Conservation (phyloP, 768 basidiomycete genomes). For the Leccinum broughii region DNA sequence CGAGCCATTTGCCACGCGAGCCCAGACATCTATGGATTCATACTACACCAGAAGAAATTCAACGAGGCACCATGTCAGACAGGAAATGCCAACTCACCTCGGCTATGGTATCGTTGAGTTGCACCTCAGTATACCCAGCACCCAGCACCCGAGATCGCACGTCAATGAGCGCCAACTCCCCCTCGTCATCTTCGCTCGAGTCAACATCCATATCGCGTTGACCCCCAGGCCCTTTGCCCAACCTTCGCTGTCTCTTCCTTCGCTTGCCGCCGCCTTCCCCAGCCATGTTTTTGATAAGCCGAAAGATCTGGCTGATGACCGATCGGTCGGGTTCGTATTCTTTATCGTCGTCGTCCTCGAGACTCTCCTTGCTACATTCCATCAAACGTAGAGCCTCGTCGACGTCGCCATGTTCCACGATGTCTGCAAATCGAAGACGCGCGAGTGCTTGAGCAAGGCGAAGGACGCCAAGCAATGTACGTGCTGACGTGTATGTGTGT, state of each 20-base stretch:
- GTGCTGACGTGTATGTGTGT: conserved; percentile 93
- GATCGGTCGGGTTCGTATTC: conserved; percentile 76
- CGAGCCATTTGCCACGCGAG: conserved; percentile 79
- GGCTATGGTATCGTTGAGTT: conserved; percentile 81
- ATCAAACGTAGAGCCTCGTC: conserved; percentile 96
- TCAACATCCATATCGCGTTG: conserved; percentile 72
- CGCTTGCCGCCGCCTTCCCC: conserved; percentile 40
- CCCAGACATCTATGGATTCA: conserved; percentile 79
- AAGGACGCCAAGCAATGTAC: conserved; percentile 91
- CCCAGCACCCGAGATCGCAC: conserved; percentile 83
- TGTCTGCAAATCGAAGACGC: conserved; percentile 80
- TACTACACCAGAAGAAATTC: conserved; percentile 55
- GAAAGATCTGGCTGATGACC: conserved; percentile 79
- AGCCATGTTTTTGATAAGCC: conserved; percentile 89
- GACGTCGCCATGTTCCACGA: conserved; percentile 83
- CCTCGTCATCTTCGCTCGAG: conserved; percentile 64
- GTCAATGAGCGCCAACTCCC: conserved; percentile 82
- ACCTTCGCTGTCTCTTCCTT: conserved; percentile 47
- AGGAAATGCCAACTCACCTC: conserved; percentile 51
- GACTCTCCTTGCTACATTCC: conserved; percentile 93
- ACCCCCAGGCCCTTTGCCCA: conserved; percentile 70
- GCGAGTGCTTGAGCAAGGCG: conserved; percentile 95
- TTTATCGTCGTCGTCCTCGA: conserved; percentile 76
- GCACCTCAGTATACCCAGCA: conserved; percentile 88
- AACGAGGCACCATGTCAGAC: conserved; percentile 1